Evolutionary conservation across 2,329 filamentous ascomycete species (phyloP).

Genomic region (Fusarium beomiforme): DNA sequence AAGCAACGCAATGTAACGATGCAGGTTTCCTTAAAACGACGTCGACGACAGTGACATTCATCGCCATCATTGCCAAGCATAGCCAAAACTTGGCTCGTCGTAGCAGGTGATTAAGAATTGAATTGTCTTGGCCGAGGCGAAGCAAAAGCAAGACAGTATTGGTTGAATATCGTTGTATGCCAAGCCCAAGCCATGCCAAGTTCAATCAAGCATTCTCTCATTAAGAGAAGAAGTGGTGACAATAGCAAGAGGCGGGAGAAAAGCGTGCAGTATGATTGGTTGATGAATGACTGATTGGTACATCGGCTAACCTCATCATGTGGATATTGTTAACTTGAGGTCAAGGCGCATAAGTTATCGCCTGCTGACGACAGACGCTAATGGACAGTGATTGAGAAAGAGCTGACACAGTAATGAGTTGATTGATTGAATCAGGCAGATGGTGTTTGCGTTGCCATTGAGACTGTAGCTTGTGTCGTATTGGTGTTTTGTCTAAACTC

Average conservation of each 20-base stretch:
- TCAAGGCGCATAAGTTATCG: conserved; percentile 11
- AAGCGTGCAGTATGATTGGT: conserved; percentile 22
- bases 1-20: conserved; percentile 4
- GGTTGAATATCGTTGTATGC: conserved; percentile 22
- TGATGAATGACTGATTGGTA: conserved; percentile 5
- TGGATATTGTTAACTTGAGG: conserved; percentile 11
- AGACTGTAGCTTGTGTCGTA: background rate
- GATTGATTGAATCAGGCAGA: conserved; percentile 6
- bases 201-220: conserved; percentile 32
- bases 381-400: conserved; percentile 12
- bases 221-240: background rate
- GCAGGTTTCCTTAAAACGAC: conserved; percentile 10
- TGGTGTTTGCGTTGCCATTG: conserved; percentile 11
- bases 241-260: background rate
- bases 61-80: conserved; percentile 20
- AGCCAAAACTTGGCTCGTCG: conserved; percentile 6
- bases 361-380: conserved; percentile 32
- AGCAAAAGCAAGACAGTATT: conserved; percentile 13
- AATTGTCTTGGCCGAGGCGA: conserved; percentile 32
- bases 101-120: conserved; percentile 27
- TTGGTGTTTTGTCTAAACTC: background rate
- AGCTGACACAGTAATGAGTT: conserved; percentile 16
- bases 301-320: conserved; percentile 23
- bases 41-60: conserved; percentile 13
- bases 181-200: conserved; percentile 37